Conservation (phyloP, 139 green algal species). For the Ulvella scutata region DNA sequence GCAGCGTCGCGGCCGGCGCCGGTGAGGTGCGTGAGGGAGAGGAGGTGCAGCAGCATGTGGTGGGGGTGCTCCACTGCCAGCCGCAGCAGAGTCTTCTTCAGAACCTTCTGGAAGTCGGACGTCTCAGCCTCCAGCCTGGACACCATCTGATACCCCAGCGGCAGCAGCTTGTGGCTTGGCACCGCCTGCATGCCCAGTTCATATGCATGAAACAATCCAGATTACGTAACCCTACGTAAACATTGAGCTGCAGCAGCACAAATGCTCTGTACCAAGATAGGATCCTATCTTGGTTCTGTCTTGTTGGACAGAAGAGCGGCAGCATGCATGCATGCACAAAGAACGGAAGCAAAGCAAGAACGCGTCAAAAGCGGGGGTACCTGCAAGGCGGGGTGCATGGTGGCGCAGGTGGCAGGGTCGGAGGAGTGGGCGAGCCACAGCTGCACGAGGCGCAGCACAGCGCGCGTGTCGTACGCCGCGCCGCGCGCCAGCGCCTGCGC, state of each 20-base stretch:
- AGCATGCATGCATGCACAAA: neutral
- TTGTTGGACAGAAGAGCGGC: neutral
- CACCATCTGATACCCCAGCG: slow-evolving; percentile 79
- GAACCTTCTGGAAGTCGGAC: slow-evolving; percentile 2
- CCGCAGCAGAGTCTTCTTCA: slow-evolving; percentile 25
- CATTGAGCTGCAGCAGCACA: neutral
- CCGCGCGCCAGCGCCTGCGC: neutral
- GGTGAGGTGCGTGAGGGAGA: slow-evolving; percentile 54
- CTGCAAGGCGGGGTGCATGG: too few relatives aligned
- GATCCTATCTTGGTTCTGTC: neutral
- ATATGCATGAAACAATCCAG: slow-evolving; percentile 26
- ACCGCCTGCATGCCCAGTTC: slow-evolving; percentile 20
- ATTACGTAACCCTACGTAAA: neutral
- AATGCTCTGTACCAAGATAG: neutral
- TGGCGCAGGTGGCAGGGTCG: too few relatives aligned
- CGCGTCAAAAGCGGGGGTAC: neutral
- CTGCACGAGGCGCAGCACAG: slow-evolving; percentile 49
- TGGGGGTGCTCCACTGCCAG: slow-evolving; percentile 66
- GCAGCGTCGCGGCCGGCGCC: neutral
- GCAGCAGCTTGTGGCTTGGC: slow-evolving; percentile 78
- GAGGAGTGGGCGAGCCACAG: slow-evolving; percentile 43
- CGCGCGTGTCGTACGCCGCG: slow-evolving; percentile 13
- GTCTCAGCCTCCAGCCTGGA: slow-evolving; percentile 20
- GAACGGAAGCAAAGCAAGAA: neutral
- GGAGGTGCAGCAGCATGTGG: slow-evolving; percentile 63